Percentiles rank a stretch among this genome's conserved stretches.
Conservation (phyloP, 2,329 filamentous ascomycete genomes). For the Clonostachys sp. region DNA sequence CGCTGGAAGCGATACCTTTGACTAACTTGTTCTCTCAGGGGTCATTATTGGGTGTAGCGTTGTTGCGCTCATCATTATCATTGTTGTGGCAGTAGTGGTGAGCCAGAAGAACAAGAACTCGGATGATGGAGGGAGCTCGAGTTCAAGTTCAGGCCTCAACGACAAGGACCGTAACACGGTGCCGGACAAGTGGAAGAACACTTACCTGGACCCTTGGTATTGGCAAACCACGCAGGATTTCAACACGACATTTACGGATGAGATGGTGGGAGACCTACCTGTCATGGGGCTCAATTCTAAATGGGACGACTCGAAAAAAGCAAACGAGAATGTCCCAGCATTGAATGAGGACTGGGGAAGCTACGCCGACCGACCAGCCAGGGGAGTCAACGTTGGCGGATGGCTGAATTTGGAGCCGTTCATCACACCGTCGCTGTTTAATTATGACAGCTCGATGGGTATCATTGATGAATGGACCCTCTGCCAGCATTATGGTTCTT, state of each 20-base stretch:
- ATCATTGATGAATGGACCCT: slow-evolving; percentile 90
- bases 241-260: slow-evolving; percentile 88
- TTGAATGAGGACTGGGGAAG: slow-evolving; percentile 71
- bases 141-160: slow-evolving; percentile 28
- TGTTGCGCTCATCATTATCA: slow-evolving; percentile 60
- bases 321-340: slow-evolving; percentile 77
- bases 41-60: slow-evolving; percentile 50
- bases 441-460: slow-evolving; percentile 54
- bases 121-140: slow-evolving; percentile 9
- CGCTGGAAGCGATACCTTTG: neutral
- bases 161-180: slow-evolving; percentile 51
- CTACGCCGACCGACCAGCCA: slow-evolving; percentile 74
- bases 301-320: slow-evolving; percentile 78
- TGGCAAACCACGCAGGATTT: slow-evolving; percentile 91
- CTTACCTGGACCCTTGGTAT: slow-evolving; percentile 80
- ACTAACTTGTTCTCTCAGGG: slow-evolving; percentile 30
- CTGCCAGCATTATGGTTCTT: slow-evolving; percentile 62
- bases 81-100: slow-evolving; percentile 61
- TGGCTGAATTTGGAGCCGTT: slow-evolving; percentile 95
- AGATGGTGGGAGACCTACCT: slow-evolving; percentile 79
- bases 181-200: slow-evolving; percentile 64
- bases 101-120: slow-evolving; percentile 51
- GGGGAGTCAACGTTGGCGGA: slow-evolving; percentile 88
- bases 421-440: slow-evolving; percentile 89
- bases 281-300: slow-evolving; percentile 82